Percentiles rank a stretch among this genome's conserved stretches.
These are phyloP conservation scores for Dioscorea cayenensis DNA, from an alignment of 116 monocot species.

Conservation along the genomic window DNA sequence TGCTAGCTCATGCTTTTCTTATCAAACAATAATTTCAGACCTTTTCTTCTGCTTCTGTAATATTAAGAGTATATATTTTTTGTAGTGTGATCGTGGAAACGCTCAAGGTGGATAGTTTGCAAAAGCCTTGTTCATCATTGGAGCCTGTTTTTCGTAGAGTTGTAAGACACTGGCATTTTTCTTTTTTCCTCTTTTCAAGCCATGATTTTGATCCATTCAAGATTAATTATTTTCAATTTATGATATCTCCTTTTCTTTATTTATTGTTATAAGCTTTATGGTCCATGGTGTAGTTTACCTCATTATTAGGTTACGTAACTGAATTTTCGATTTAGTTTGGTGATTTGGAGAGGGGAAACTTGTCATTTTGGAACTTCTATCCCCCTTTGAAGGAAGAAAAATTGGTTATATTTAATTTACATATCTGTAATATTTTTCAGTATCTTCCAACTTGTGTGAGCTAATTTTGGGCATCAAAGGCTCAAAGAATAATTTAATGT, in stretches of 20 bases:
- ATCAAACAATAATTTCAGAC: background rate
- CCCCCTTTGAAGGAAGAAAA: too few species aligned
- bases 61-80: background rate
- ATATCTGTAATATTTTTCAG: too few species aligned
- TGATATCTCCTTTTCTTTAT: background rate
- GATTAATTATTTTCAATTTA: background rate
- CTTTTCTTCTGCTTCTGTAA: background rate
- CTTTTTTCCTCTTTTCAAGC: background rate
- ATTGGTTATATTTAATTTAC: too few species aligned
- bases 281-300: background rate
- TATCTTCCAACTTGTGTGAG: background rate
- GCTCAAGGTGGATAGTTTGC: conserved; percentile 76
- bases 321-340: too few species aligned
- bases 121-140: conserved; percentile 78
- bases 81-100: conserved; percentile 86
- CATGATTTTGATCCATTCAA: background rate
- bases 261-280: too few species aligned
- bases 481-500: background rate
- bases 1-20: background rate
- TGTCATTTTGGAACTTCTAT: too few species aligned
- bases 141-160: conserved; percentile 89
- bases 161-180: conserved; percentile 34
- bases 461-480: background rate
- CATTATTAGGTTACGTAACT: too few species aligned
- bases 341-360: too few species aligned